Conservation (phyloP, 257 asterid species). For the Buddleja alternifolia region DNA sequence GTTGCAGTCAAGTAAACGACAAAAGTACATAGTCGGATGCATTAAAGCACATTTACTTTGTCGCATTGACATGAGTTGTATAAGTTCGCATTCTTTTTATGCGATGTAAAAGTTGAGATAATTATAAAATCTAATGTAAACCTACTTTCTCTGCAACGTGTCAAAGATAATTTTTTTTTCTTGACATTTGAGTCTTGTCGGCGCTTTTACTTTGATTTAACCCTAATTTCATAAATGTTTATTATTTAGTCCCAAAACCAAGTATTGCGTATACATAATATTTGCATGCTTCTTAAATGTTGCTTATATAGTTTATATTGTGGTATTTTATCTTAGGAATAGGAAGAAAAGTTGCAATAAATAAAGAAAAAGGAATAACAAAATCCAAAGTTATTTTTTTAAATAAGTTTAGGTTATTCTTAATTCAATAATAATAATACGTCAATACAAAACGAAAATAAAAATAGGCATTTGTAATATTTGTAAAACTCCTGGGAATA, state of each 20-base stretch:
- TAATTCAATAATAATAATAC: background rate
- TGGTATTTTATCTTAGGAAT: background rate
- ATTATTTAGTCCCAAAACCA: background rate
- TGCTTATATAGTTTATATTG: background rate
- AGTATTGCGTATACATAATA: background rate
- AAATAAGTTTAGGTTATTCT: background rate
- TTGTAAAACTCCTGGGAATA: no score
- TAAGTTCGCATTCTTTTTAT: constrained; percentile 23
- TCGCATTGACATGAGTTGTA: constrained; percentile 21
- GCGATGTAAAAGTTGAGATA: constrained; percentile 20
- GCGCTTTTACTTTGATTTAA: background rate
- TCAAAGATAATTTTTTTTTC: background rate
- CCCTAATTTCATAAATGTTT: background rate
- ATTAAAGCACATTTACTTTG: constrained; percentile 19
- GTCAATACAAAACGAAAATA: background rate
- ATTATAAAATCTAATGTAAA: background rate
- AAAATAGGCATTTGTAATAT: no score
- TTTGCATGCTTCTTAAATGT: background rate
- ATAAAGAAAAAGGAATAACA: background rate
- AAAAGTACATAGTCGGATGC: constrained; percentile 18
- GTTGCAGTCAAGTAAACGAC: constrained; percentile 16
- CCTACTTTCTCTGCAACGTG: background rate
- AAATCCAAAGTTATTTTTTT: background rate
- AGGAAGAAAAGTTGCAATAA: background rate
- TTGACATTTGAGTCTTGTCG: background rate